Conservation (phyloP, 306 rosid species). For the Quercus agrifolia region DNA sequence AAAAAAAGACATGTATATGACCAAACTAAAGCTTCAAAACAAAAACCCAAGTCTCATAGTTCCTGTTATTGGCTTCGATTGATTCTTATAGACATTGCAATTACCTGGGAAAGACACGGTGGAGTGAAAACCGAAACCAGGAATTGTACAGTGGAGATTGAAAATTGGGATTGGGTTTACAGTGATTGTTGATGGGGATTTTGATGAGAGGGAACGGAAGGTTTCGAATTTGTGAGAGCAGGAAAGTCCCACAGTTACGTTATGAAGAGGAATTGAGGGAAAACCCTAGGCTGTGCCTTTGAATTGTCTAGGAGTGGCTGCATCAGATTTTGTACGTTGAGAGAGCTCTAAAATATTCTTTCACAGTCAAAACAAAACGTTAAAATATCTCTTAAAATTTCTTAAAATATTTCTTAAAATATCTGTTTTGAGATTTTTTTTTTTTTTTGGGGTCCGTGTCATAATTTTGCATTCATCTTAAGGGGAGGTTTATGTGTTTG, state of each 20-base stretch:
- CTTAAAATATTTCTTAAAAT: too few species aligned
- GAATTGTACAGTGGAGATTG: background rate
- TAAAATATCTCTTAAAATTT: too few species aligned
- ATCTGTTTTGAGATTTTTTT: too few species aligned
- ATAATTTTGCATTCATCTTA: too few species aligned
- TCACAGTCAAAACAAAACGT: too few species aligned
- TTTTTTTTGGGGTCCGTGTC: too few species aligned
- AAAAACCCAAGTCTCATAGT: background rate
- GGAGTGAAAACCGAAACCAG: background rate
- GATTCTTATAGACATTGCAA: background rate
- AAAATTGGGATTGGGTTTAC: background rate
- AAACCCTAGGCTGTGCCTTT: background rate
- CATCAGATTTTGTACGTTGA: too few species aligned
- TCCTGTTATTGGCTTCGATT: background rate
- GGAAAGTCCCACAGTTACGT: background rate
- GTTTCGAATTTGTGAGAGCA: background rate
- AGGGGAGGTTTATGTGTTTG: too few species aligned
- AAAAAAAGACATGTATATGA: background rate
- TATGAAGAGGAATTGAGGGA: background rate
- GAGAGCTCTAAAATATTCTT: too few species aligned
- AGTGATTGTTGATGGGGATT: background rate
- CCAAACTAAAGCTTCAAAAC: background rate
- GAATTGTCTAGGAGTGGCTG: too few species aligned
- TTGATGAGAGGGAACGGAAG: background rate
- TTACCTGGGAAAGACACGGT: slow-evolving; percentile 10